Evolutionary conservation across 2,329 filamentous ascomycete genomes (phyloP).

Genomic region (Diaporthe velutina): DNA sequence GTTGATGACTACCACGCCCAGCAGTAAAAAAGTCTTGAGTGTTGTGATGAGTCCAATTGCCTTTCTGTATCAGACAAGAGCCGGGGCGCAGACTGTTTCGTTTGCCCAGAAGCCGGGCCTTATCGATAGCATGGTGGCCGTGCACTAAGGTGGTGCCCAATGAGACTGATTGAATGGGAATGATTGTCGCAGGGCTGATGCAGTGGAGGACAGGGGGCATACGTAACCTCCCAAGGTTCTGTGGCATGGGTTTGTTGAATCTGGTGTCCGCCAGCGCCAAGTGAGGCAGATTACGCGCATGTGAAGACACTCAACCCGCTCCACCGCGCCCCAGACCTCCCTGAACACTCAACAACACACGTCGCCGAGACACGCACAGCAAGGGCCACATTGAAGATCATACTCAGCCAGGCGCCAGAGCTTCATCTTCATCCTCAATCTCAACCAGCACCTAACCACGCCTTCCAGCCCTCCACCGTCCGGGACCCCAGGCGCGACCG

Average conservation of each 20-base stretch:
- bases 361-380: neutral
- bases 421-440: neutral
- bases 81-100: neutral
- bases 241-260: slow-evolving; percentile 25
- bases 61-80: neutral
- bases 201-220: slow-evolving; percentile 5
- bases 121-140: slow-evolving; percentile 17
- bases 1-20: neutral
- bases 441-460: neutral
- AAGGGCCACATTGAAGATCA: slow-evolving; percentile 4
- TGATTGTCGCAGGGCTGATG: slow-evolving; percentile 28
- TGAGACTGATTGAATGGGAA: neutral
- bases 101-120: slow-evolving; percentile 10
- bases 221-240: slow-evolving; percentile 1
- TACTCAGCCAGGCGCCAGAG: slow-evolving; percentile 28
- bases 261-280: slow-evolving; percentile 1
- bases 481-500: slow-evolving; percentile 12
- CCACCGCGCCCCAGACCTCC: slow-evolving; percentile 5
- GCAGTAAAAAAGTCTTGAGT: neutral
- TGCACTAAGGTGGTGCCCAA: neutral
- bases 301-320: slow-evolving; percentile 35
- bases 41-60: neutral
- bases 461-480: neutral
- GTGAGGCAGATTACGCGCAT: slow-evolving; percentile 29
- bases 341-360: slow-evolving; percentile 21